Evolutionary conservation across 169 alveolate genomes (phyloP), one percentile per base, ranked within the genome.

Genomic region (Plasmodium ovale): DNA sequence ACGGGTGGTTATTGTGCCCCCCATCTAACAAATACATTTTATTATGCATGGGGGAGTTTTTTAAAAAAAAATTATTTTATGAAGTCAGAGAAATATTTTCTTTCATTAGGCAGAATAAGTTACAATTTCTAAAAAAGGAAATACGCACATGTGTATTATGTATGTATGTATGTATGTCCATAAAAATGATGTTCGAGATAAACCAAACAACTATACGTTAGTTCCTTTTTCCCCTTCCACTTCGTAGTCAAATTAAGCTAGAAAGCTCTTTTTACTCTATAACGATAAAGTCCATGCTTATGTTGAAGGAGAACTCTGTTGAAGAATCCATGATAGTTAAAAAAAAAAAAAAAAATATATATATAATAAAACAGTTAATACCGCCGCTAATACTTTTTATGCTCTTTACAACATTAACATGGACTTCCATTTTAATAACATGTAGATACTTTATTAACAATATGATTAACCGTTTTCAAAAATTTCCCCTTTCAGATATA

Each of bases 71-170:
- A 70, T 54, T 68, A 49, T 85, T 2, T 42, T 70, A 85, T 44
- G 91, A 85, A 54, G 91, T 85, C 29, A 71, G 91, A 44, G 91
- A 85, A 85, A 68, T 85, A 16, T 85, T 85, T 58, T 85, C 91
- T 53, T 85, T 69, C 37, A 31, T 85, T 58, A 56, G 91, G 29
- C 87, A 85, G 56, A 85, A 85, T 71, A 85, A 16, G 91, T 85
- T 37, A 85, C 56, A 71, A 37, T 19, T 14, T 19, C 9, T 21
- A 14, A 16, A 37, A 23, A 44, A 67, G 16, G 71, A 33, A 67
- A 39, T 21, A 47, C 12, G 16, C 0, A 47, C 12, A 47, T 47
- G 16, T 47, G 16, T 47, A 21, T 21, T 29, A 62, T 12, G n/a
- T 29, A 12, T 29, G 59, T 42, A 12, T 67, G 37, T 19, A 21